phyloP scores from a whole-genome alignment of 345 rosid genomes.

The Anastatica hierochuntica region DNA sequence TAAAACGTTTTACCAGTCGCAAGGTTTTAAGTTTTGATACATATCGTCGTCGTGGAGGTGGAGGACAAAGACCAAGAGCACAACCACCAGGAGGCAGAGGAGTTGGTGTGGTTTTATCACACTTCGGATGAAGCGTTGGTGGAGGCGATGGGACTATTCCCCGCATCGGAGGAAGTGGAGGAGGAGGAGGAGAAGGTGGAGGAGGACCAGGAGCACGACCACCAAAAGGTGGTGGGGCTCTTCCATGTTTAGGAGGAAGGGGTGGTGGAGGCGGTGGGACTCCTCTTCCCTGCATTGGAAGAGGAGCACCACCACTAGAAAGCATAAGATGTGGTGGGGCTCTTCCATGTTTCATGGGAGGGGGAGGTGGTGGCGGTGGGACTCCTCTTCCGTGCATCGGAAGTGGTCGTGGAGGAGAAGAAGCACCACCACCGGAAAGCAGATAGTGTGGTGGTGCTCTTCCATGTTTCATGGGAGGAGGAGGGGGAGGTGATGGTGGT shows the following conservation, averaged over 20 bases:
- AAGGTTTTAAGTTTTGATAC: conserved; percentile 84
- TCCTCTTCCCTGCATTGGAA: no score
- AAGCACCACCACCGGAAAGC: conserved; percentile 27
- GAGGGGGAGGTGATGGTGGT: conserved; percentile 31
- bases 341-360: conserved; percentile 22
- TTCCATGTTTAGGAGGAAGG: no score
- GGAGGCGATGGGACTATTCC: no score
- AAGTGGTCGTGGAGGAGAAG: conserved; percentile 40
- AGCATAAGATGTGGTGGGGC: conserved; percentile 42
- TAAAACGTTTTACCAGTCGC: conserved; percentile 59
- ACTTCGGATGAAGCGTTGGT: no score
- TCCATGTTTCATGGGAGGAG: conserved; percentile 1
- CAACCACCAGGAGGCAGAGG: no score
- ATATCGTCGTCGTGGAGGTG: conserved; percentile 51
- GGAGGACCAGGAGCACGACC: conserved; percentile 48
- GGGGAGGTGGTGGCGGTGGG: conserved; percentile 41
- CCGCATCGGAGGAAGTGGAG: conserved; percentile 68
- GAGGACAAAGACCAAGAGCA: conserved; percentile 26
- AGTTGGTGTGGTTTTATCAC: no score
- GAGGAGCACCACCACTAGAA: conserved; percentile 19
- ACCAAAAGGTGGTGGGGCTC: conserved; percentile 61
- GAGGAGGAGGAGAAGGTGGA: conserved; percentile 61
- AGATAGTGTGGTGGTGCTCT: conserved; percentile 33
- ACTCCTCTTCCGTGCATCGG: conserved; percentile 33
- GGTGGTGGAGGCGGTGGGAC: conserved; percentile 60